These are phyloP conservation scores for Lyophyllum atratum DNA, from an alignment of 768 basidiomycete genomes.

Conservation along the genomic window DNA sequence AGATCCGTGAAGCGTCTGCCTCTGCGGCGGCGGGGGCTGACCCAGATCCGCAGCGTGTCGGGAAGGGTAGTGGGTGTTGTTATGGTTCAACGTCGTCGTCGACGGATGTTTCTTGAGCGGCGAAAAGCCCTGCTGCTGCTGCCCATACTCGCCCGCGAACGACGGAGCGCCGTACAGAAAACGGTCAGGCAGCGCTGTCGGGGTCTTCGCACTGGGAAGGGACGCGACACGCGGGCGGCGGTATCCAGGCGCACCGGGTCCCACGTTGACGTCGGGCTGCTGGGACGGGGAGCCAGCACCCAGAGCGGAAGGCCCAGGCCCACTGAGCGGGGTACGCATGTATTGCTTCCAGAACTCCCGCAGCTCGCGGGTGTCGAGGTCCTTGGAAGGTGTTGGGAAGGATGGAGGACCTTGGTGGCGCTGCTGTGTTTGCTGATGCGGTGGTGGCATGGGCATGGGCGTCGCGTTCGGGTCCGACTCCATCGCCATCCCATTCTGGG, in stretches of 20 bases:
- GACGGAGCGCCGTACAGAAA: background rate
- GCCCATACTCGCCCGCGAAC: background rate
- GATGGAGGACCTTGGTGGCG: conserved; percentile 15
- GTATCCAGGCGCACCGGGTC: conserved; percentile 2
- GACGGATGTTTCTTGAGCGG: background rate
- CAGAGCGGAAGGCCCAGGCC: conserved; percentile 31
- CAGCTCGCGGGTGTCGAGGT: conserved; percentile 37
- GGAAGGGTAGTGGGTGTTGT: conserved; percentile 14
- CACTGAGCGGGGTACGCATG: conserved; percentile 64
- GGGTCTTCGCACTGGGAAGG: conserved; percentile 71
- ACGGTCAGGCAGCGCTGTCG: conserved; percentile 38
- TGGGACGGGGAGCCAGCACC: background rate
- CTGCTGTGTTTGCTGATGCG: conserved; percentile 17
- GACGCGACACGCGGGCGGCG: conserved; percentile 59
- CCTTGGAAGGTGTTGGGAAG: conserved; percentile 32
- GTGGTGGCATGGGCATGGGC: conserved; percentile 41
- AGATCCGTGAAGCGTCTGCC: conserved; percentile 28
- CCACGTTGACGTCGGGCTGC: conserved; percentile 3
- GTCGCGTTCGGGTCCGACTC: conserved; percentile 17
- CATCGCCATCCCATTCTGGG: conserved; percentile 15
- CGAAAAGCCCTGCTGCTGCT: background rate
- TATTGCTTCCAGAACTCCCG: conserved; percentile 77
- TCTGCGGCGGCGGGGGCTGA: background rate
- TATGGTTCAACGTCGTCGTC: conserved; percentile 6
- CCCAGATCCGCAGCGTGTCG: background rate